Evolutionary conservation across 139 green algal genomes (phyloP).

Genomic region (Yamagishiella unicocca): DNA sequence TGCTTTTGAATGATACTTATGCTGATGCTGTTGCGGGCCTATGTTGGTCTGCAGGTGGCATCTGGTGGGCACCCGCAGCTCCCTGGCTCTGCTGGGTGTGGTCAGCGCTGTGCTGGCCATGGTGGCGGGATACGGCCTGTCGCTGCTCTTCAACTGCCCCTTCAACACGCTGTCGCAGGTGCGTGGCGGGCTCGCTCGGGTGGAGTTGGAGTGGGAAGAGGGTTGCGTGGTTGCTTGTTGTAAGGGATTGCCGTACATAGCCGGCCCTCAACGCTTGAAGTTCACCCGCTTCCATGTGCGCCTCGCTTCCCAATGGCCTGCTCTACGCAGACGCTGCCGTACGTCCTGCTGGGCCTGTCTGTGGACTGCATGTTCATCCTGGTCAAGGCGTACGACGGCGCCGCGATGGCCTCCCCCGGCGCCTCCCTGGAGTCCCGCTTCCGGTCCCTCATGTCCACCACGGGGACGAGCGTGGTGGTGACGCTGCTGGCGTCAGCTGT

Average conservation of each 20-base stretch:
- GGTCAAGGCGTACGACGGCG: conserved; percentile 49
- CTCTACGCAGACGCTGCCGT: conserved; percentile 57
- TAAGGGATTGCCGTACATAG: no score
- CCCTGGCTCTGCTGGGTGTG: conserved; percentile 48
- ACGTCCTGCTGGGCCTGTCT: conserved; percentile 57
- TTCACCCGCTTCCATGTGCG: neutral
- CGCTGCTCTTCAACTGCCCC: conserved; percentile 37
- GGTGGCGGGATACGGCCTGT: conserved; percentile 45
- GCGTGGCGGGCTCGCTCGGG: neutral
- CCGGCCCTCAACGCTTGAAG: neutral
- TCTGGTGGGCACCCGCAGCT: conserved; percentile 34
- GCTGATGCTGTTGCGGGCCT: no score
- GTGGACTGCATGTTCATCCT: conserved; percentile 61
- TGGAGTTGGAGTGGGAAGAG: no score
- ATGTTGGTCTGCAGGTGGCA: no score
- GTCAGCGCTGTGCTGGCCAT: conserved; percentile 27
- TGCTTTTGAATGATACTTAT: no score
- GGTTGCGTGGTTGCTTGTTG: no score
- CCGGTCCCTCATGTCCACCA: conserved; percentile 40
- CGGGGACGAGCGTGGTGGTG: conserved; percentile 36
- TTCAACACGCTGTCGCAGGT: conserved; percentile 50
- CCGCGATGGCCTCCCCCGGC: conserved; percentile 17
- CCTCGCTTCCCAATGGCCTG: no score
- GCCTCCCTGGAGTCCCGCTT: conserved; percentile 32
- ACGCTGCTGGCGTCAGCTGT: conserved; percentile 46